These are phyloP conservation scores for Aureobasidium uvarum DNA, from an alignment of 2,329 filamentous ascomycete genomes.

Conservation along the genomic window DNA sequence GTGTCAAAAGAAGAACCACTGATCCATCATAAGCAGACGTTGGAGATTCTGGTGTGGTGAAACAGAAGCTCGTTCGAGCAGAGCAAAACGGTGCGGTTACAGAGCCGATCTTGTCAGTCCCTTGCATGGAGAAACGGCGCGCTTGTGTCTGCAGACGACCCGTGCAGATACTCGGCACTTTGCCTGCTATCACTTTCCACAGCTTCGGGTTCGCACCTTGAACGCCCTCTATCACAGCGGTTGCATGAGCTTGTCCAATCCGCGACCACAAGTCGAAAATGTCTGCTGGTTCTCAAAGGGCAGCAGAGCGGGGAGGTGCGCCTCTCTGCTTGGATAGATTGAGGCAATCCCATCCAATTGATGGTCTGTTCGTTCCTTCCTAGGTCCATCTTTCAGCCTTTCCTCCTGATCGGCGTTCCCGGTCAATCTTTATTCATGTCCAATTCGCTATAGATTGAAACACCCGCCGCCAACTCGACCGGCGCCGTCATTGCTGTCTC, in stretches of 20 bases:
- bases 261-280: background rate
- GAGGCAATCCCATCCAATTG: background rate
- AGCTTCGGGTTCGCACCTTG: constrained; percentile 6
- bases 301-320: background rate
- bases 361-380: constrained; percentile 12
- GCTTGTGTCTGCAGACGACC: constrained; percentile 7
- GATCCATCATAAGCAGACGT: background rate
- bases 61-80: constrained; percentile 17
- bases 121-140: constrained; percentile 15
- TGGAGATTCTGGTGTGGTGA: background rate
- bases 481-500: constrained; percentile 7
- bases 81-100: constrained; percentile 11
- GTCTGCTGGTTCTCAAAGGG: background rate
- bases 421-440: constrained; percentile 16
- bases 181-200: background rate
- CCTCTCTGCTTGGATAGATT: background rate
- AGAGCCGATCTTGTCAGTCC: constrained; percentile 18
- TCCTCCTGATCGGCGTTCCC: constrained; percentile 16
- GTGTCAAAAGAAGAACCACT: background rate
- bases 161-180: constrained; percentile 16
- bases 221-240: background rate
- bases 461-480: background rate
- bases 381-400: background rate
- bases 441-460: constrained; percentile 12
- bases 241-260: background rate